A percentile compares a stretch with the other conserved stretches of the same genome.
phyloP scores from a whole-genome alignment of 345 rosid genomes.

The Reutealis trisperma region DNA sequence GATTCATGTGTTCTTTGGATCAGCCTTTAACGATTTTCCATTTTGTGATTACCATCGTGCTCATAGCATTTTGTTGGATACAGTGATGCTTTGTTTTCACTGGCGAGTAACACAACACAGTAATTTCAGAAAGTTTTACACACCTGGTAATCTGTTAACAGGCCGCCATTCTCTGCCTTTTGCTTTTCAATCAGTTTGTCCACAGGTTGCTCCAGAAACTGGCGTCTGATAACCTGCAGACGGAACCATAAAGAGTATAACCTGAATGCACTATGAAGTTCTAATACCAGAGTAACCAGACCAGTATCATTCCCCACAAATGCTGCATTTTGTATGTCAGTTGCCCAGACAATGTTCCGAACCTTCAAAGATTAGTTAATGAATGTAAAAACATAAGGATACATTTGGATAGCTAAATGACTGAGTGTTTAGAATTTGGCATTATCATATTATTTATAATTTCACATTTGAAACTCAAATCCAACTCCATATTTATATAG shows the following conservation, averaged over 20 bases:
- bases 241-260: not conserved
- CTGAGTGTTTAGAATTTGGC: too few species aligned
- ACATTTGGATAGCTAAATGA: too few species aligned
- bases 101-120: not conserved
- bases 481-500: not conserved
- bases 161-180: slow-evolving; percentile 23
- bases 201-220: slow-evolving; percentile 21
- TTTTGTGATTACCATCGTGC: not conserved
- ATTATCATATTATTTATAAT: too few species aligned
- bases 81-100: not conserved
- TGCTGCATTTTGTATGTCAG: not conserved
- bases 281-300: not conserved
- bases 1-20: not conserved
- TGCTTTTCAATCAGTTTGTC: slow-evolving; percentile 25
- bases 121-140: not conserved
- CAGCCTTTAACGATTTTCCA: not conserved
- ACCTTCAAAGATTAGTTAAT: not conserved
- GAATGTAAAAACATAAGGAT: not conserved
- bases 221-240: slow-evolving; percentile 25
- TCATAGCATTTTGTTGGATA: too few species aligned
- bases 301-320: not conserved
- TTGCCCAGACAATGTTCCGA: not conserved
- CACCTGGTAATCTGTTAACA: slow-evolving; percentile 29
- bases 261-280: not conserved
- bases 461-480: too few species aligned